Evolutionary conservation across 2,329 filamentous ascomycete species (phyloP).

Genomic region (Trichophyton rubrum): DNA sequence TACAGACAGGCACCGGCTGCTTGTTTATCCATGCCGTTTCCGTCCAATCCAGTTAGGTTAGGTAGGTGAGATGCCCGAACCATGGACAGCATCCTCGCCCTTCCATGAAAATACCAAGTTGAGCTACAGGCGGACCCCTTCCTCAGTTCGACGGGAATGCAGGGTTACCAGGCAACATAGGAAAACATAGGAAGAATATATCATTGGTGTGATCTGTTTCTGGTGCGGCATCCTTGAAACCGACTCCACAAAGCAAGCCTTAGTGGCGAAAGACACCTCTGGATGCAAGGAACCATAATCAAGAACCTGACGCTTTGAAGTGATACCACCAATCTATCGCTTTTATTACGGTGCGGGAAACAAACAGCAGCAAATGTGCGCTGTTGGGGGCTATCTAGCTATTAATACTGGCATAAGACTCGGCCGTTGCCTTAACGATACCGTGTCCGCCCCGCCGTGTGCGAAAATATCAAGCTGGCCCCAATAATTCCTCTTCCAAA

Average conservation of each 20-base stretch:
- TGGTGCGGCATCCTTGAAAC: neutral
- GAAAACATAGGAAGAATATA: too few relatives aligned
- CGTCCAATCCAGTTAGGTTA: too few relatives aligned
- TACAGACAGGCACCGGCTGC: neutral
- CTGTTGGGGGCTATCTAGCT: neutral
- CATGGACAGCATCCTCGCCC: too few relatives aligned
- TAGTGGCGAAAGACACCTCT: neutral
- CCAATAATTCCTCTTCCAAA: neutral
- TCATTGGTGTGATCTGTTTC: neutral
- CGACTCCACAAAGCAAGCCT: neutral
- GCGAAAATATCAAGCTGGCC: neutral
- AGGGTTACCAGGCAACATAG: neutral
- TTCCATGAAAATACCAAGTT: too few relatives aligned
- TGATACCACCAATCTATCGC: too few relatives aligned
- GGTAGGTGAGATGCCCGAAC: too few relatives aligned
- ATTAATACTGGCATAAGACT: neutral
- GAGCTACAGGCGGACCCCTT: too few relatives aligned
- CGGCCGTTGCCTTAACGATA: neutral
- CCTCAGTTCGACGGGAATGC: neutral
- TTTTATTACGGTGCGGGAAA: too few relatives aligned
- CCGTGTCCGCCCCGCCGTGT: neutral
- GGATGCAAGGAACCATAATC: neutral
- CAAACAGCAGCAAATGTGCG: neutral
- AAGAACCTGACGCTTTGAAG: neutral
- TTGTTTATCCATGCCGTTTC: neutral